phyloP scores from a whole-genome alignment of 2,329 filamentous ascomycete species.

The Neoascochyta sp. region DNA sequence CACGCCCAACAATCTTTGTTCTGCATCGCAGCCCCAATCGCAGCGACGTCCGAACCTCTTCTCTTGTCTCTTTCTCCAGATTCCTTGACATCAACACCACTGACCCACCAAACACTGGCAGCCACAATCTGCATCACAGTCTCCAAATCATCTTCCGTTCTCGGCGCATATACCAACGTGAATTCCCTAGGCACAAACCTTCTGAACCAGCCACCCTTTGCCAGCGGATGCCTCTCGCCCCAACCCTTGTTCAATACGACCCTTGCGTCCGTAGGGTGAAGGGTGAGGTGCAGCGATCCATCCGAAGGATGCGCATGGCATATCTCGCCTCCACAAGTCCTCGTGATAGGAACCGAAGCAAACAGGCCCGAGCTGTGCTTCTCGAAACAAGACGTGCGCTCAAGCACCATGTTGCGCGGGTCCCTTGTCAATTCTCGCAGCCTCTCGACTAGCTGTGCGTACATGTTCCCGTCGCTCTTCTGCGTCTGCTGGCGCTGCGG shows the following conservation, averaged over 20 bases:
- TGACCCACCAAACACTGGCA: conserved; percentile 69
- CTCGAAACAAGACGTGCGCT: conserved; percentile 72
- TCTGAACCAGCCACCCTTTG: conserved; percentile 62
- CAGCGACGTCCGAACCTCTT: conserved; percentile 22
- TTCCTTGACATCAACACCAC: conserved; percentile 35
- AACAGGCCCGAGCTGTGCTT: conserved; percentile 79
- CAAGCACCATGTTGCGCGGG: conserved; percentile 28
- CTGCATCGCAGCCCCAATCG: conserved; percentile 16
- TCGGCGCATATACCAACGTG: conserved; percentile 77
- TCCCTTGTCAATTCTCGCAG: conserved; percentile 22
- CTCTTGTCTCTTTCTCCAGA: conserved; percentile 13
- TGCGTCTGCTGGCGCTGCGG: conserved; percentile 78
- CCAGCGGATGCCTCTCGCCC: conserved; percentile 67
- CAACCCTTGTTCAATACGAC: conserved; percentile 71
- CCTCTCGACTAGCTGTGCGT: conserved; percentile 22
- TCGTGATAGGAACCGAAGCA: conserved; percentile 60
- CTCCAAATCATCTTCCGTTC: conserved; percentile 64
- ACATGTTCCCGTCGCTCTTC: conserved; percentile 52
- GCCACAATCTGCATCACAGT: conserved; percentile 66
- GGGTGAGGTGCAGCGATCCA: conserved; percentile 71
- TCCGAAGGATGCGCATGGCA: conserved; percentile 76
- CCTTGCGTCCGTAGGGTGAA: conserved; percentile 74
- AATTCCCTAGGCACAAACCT: conserved; percentile 72
- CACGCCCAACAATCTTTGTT: conserved; percentile 25
- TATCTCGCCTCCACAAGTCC: conserved; percentile 75